Conservation (phyloP, 2,329 filamentous ascomycete species). For the Fusarium aywerte region DNA sequence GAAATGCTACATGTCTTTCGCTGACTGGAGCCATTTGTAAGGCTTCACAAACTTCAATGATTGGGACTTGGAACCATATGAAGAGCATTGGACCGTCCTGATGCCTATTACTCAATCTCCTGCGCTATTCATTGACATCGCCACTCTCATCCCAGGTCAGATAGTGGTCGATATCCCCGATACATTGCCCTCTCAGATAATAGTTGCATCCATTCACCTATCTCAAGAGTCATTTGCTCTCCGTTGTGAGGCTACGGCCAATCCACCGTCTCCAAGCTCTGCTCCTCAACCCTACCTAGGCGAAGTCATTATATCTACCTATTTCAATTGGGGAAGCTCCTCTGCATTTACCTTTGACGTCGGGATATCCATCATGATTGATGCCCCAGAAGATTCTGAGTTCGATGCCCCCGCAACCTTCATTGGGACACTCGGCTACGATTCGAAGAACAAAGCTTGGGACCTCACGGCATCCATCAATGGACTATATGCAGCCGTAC, state of each 20-base stretch:
- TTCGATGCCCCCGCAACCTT: neutral
- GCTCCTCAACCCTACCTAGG: neutral
- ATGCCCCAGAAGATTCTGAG: neutral
- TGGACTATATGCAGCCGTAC: conserved; percentile 4
- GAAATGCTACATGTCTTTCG: too few relatives aligned
- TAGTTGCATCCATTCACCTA: neutral
- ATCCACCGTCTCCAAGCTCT: neutral
- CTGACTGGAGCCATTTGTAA: too few relatives aligned
- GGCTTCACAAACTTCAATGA: neutral
- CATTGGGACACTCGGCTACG: neutral
- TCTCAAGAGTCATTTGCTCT: neutral
- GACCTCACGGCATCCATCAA: conserved; percentile 7
- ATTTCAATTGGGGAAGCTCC: neutral
- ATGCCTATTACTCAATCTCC: neutral
- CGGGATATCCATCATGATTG: neutral
- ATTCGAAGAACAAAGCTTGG: neutral
- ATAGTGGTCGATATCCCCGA: neutral
- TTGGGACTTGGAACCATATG: neutral
- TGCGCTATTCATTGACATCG: neutral
- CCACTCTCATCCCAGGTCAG: neutral
- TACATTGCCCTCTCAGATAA: neutral
- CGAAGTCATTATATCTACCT: neutral
- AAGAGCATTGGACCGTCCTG: conserved; percentile 1
- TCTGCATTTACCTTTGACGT: neutral
- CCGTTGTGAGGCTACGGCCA: neutral